A percentile compares a stretch with the other conserved stretches of the same genome.
Conservation (phyloP, 805 yeast species). For the Yarrowia sp. region DNA sequence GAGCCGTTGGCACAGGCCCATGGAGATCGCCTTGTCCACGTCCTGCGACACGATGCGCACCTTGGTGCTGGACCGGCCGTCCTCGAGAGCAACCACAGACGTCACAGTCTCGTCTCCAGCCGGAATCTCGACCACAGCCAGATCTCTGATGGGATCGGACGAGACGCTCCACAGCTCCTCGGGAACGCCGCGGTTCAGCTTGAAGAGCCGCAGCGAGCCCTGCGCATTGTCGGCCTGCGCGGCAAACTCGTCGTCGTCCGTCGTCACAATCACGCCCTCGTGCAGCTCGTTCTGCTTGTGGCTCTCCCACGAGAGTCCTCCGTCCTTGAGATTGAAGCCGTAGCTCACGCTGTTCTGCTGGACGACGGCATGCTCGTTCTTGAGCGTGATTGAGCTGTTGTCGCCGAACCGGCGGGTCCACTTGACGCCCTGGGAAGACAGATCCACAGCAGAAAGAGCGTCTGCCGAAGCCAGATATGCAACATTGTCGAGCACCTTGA, state of each 20-base stretch:
- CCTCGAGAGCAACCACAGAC: slow-evolving; percentile 14
- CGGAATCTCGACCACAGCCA: neutral
- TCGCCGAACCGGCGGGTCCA: slow-evolving; percentile 1
- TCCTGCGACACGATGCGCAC: slow-evolving; percentile 3
- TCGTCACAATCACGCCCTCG: slow-evolving; percentile 12
- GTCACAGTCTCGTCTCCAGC: neutral
- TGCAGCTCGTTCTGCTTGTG: neutral
- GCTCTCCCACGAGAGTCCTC: slow-evolving; percentile 21
- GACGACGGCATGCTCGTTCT: slow-evolving; percentile 9
- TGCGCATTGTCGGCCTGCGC: slow-evolving; percentile 9
- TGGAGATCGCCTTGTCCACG: neutral
- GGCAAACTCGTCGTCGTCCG: neutral
- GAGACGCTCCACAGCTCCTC: slow-evolving; percentile 2
- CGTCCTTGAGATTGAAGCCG: slow-evolving; percentile 13
- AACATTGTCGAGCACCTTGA: slow-evolving; percentile 15
- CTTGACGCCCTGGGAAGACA: slow-evolving; percentile 2
- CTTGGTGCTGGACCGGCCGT: slow-evolving; percentile 15
- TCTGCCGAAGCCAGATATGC: slow-evolving; percentile 20
- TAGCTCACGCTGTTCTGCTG: neutral
- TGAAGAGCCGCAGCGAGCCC: slow-evolving; percentile 1
- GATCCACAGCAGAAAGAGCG: slow-evolving; percentile 2
- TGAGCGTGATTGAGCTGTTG: slow-evolving; percentile 5
- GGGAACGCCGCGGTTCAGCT: slow-evolving; percentile 15
- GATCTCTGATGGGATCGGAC: slow-evolving; percentile 9
- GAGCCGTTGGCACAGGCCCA: slow-evolving; percentile 19